A percentile compares a stretch with the other conserved stretches of the same genome.
Conservation (phyloP, 352 stramenopile genomes). For the Phytophthora constricta region DNA sequence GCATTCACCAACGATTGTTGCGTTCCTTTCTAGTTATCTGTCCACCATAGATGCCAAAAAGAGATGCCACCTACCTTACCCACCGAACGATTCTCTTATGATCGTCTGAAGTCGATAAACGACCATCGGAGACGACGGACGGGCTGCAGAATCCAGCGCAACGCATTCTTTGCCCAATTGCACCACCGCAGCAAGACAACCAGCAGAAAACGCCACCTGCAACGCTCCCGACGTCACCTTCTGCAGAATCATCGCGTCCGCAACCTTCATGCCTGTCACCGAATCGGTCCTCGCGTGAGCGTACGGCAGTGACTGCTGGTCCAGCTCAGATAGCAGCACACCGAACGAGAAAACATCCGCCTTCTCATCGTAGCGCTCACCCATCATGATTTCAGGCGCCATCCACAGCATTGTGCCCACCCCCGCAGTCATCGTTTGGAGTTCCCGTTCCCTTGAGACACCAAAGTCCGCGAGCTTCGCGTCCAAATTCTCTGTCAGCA, state of each 20-base stretch:
- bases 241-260: constrained; percentile 28
- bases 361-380: constrained; percentile 19
- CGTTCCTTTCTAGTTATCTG: too few relatives aligned
- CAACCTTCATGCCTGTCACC: constrained; percentile 15
- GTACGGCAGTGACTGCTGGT: constrained; percentile 24
- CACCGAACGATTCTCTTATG: not conserved
- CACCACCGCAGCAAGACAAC: not conserved
- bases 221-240: constrained; percentile 17
- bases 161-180: constrained; percentile 23
- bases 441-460: constrained; percentile 6
- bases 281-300: constrained; percentile 1
- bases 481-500: constrained; percentile 13
- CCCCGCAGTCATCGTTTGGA: constrained; percentile 16
- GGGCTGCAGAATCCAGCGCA: constrained; percentile 1
- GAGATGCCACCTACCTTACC: too few relatives aligned
- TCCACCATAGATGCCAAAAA: too few relatives aligned
- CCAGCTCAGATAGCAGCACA: constrained; percentile 28
- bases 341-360: constrained; percentile 32
- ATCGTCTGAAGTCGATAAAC: constrained; percentile 27
- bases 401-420: constrained; percentile 31
- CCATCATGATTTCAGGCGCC: constrained; percentile 30
- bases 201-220: constrained; percentile 20
- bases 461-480: constrained; percentile 20
- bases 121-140: constrained; percentile 20
- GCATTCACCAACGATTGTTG: too few relatives aligned